A percentile compares a stretch with the other conserved stretches of the same genome.
Evolutionary conservation across 1,284 basidiomycete genomes (phyloP).

Genomic region (Bondarzewia mesenterica): DNA sequence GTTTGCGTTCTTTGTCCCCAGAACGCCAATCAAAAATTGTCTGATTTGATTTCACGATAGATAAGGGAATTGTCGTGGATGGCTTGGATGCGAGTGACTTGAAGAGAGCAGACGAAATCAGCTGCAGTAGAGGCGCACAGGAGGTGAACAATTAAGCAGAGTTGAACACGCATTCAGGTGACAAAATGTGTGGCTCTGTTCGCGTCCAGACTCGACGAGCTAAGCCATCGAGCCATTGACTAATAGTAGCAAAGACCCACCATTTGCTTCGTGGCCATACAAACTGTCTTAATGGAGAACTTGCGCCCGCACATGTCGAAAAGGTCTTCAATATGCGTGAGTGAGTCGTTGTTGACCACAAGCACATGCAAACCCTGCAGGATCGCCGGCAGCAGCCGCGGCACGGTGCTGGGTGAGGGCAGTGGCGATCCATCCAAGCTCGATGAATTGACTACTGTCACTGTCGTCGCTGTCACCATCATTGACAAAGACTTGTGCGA

Average conservation of each 20-base stretch:
- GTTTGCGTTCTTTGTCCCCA: constrained; percentile 88
- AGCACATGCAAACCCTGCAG: constrained; percentile 49
- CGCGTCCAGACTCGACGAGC: no score
- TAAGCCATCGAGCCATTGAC: no score
- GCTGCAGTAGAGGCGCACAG: no score
- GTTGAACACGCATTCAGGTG: not conserved
- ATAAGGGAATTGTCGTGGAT: constrained; percentile 98
- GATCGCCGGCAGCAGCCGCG: constrained; percentile 15
- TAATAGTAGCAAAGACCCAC: not conserved
- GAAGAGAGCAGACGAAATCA: constrained; percentile 5
- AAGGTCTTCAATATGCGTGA: constrained; percentile 86
- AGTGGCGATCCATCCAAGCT: not conserved
- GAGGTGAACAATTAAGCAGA: not conserved
- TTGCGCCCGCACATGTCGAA: constrained; percentile 99
- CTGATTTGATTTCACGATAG: constrained; percentile 98
- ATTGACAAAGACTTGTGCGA: no score
- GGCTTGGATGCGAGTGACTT: constrained; percentile 96
- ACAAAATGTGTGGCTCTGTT: no score
- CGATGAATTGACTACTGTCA: no score
- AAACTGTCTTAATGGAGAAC: constrained; percentile 95
- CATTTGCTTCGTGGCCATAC: constrained; percentile 95
- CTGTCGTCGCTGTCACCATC: no score
- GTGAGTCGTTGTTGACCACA: constrained; percentile 71
- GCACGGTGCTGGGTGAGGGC: not conserved
- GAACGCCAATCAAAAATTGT: constrained; percentile 95